Percentiles rank a stretch among this genome's conserved stretches.
These are phyloP conservation scores for Arthroderma sp. DNA, from an alignment of 2,329 filamentous ascomycete species.

Conservation along the genomic window DNA sequence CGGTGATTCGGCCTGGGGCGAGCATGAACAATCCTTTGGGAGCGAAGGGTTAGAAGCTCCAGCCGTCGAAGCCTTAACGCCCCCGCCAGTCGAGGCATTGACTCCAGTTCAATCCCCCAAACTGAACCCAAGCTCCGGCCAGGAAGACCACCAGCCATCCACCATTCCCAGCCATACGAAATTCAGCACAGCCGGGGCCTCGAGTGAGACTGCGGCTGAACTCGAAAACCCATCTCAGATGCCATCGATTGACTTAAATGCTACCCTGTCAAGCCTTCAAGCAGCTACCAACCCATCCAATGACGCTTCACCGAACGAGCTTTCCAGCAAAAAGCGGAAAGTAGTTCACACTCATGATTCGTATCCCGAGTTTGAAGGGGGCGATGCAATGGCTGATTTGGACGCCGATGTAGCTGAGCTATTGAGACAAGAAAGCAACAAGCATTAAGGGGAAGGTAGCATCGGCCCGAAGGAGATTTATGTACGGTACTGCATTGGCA, in stretches of 20 bases:
- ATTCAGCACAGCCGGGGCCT: too few relatives aligned
- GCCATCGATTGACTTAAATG: background rate
- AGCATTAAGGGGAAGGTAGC: background rate
- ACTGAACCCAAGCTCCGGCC: conserved; percentile 16
- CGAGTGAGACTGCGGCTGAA: background rate
- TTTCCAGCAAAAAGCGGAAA: conserved; percentile 39
- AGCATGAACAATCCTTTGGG: background rate
- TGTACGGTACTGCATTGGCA: background rate
- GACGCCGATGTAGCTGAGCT: conserved; percentile 52
- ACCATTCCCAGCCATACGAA: background rate
- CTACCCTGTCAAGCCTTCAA: background rate
- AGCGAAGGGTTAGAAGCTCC: conserved; percentile 14
- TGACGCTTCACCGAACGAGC: conserved; percentile 11
- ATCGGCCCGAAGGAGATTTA: background rate
- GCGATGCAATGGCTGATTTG: conserved; percentile 44
- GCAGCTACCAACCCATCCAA: background rate
- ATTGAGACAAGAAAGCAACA: conserved; percentile 37
- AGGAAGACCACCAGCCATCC: background rate
- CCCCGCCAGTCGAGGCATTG: conserved; percentile 71
- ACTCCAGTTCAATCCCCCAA: conserved; percentile 48
- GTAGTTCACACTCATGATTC: conserved; percentile 33
- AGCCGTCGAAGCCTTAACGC: conserved; percentile 39
- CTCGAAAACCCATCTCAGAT: background rate
- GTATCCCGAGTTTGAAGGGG: conserved; percentile 38
- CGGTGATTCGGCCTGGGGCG: conserved; percentile 15